Evolutionary conservation across 2,329 filamentous ascomycete genomes (phyloP), one percentile per base, ranked within the genome.

Genomic region (Epicoccum sorghinum): DNA sequence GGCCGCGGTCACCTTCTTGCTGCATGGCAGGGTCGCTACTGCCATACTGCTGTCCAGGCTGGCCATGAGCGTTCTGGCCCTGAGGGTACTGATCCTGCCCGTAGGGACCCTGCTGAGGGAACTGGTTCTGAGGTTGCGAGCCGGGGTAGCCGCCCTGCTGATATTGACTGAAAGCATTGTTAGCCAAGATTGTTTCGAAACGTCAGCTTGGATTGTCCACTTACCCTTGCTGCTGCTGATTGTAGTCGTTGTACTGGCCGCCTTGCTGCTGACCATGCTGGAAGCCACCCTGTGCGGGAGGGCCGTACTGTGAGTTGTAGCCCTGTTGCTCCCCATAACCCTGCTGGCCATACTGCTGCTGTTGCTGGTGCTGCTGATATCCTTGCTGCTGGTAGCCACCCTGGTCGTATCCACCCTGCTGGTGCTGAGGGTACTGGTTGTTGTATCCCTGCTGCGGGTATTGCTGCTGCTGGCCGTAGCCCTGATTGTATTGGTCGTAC

Each of bases 1-100:
- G 73, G 33, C 83, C 84, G 51, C 84, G 80, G 57, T 86, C 84
- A 43, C 79, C 82, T 43, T 83, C 81, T 42, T 75, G 77, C 33
- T 79, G 79, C 50, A 72, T 72, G 57, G 75, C 75, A 10, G 79
- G 79, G 37, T 77, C 74, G 35, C 77, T 79, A 13, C 78, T 63
- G 32, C 78, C 78, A 52, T 77, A 77, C 52, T 73, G 61, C 60
- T 60, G 73, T 65, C 60, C 75, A 60, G 57, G 65, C 68, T 66
- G 69, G 48, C 72, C 72, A 62, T 79, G 75, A 7, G 58, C 42
- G 13, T 62, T 56, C 35, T 67, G 66, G 47, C 62, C 66, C 23
- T 73, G 70, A 7, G 74, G 72, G 60, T 75, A 68, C 59, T 75
- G 73, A 55, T 73, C 61, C 37, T 71, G 69, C 22, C 65, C 62